These are phyloP conservation scores for Epichloe gansuensis DNA, from an alignment of 2,329 filamentous ascomycete species.

Conservation along the genomic window DNA sequence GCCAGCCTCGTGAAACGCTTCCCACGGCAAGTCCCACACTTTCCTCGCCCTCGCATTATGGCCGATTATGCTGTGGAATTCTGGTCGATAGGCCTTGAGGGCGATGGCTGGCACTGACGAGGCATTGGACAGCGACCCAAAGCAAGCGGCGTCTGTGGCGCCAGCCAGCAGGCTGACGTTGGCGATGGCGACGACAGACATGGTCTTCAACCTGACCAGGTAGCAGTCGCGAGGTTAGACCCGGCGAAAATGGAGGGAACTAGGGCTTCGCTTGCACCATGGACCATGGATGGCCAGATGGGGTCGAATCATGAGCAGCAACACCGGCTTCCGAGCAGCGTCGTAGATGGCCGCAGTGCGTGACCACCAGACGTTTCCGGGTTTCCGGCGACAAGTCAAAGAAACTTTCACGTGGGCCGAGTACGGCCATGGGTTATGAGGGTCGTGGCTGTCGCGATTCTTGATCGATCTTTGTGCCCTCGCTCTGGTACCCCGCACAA, in stretches of 20 bases:
- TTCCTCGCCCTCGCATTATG: constrained; percentile 12
- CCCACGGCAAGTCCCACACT: constrained; percentile 22
- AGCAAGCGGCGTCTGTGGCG: constrained; percentile 4
- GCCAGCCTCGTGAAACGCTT: constrained; percentile 46
- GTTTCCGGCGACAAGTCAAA: too few relatives aligned
- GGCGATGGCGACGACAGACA: not conserved
- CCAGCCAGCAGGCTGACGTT: constrained; percentile 1
- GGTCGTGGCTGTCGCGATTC: too few relatives aligned
- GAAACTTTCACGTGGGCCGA: too few relatives aligned
- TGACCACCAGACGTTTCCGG: too few relatives aligned
- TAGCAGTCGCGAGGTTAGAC: not conserved
- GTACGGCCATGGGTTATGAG: too few relatives aligned
- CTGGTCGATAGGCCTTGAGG: constrained; percentile 28
- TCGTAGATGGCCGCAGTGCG: too few relatives aligned
- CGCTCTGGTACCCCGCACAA: too few relatives aligned
- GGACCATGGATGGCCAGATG: not conserved
- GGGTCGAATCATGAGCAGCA: not conserved
- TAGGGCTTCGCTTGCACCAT: not conserved
- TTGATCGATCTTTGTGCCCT: too few relatives aligned
- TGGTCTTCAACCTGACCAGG: not conserved
- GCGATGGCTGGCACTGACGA: constrained; percentile 13
- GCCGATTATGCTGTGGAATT: constrained; percentile 39
- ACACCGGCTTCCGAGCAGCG: too few relatives aligned
- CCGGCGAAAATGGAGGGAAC: not conserved
- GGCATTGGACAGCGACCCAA: constrained; percentile 2